These are phyloP conservation scores for Trichosanthes truncata DNA, from an alignment of 306 rosid genomes.

Conservation along the genomic window DNA sequence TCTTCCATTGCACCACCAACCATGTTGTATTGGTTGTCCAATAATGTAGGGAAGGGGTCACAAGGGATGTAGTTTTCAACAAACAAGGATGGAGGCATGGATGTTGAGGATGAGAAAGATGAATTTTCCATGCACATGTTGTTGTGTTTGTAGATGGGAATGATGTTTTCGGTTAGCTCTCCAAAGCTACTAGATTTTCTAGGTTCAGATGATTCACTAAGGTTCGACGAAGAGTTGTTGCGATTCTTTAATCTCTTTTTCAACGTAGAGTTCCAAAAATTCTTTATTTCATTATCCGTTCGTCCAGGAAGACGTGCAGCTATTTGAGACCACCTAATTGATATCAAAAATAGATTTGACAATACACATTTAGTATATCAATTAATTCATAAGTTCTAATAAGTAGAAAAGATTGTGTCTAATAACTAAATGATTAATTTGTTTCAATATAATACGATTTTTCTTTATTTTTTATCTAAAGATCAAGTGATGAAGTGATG, in stretches of 20 bases:
- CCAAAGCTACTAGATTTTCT: not conserved
- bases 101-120: conserved; percentile 46
- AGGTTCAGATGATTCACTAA: conserved; percentile 30
- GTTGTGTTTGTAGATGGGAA: conserved; percentile 26
- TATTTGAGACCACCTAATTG: conserved; percentile 81
- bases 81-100: not conserved
- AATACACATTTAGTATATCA: not conserved
- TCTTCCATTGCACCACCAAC: not conserved
- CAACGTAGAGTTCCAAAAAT: conserved; percentile 86
- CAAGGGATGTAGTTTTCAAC: not conserved
- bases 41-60: not conserved
- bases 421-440: not conserved
- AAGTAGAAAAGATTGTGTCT: not conserved
- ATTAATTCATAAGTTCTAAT: not conserved
- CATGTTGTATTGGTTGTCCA: not conserved
- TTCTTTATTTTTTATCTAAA: not conserved
- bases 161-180: conserved; percentile 10
- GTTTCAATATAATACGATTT: not conserved
- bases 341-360: not conserved
- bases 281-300: conserved; percentile 88
- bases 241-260: conserved; percentile 42
- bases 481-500: not conserved
- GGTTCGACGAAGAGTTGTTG: conserved; percentile 37
- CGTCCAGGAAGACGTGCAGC: conserved; percentile 95
- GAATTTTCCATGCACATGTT: conserved; percentile 62